A percentile compares a stretch with the other conserved stretches of the same genome.
phyloP scores from a whole-genome alignment of 106 monocot species.

The Allium sativum region DNA sequence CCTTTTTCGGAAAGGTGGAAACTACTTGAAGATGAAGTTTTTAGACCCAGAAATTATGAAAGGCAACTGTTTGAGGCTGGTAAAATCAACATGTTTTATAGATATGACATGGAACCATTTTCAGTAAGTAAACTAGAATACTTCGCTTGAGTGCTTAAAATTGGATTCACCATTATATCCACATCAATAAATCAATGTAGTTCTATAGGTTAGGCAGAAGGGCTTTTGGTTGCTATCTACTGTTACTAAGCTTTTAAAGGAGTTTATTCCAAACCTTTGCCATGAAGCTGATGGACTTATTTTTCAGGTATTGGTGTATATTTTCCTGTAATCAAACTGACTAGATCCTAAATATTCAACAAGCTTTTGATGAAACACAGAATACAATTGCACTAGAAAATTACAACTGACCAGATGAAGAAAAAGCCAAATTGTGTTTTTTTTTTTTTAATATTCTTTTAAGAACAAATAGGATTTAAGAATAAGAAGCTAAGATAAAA shows the following conservation, averaged over 20 bases:
- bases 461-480: no score
- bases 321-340: no score
- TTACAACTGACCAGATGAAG: no score
- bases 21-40: conserved; percentile 83
- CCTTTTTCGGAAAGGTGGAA: conserved; percentile 99
- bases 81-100: conserved; percentile 47
- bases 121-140: conserved; percentile 29
- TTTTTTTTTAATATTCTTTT: no score
- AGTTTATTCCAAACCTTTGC: conserved; percentile 75
- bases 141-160: neutral
- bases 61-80: conserved; percentile 47
- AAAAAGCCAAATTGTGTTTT: no score
- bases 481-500: no score
- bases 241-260: conserved; percentile 62
- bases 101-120: conserved; percentile 96
- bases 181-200: neutral
- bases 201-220: conserved; percentile 81
- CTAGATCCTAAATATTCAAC: no score
- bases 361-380: no score
- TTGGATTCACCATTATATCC: neutral
- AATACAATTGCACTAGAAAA: no score
- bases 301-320: conserved; percentile 55
- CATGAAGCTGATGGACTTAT: conserved; percentile 97
- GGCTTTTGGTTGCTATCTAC: conserved; percentile 91
- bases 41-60: conserved; percentile 72